Evolutionary conservation across 139 green algal genomes (phyloP), one percentile per base, ranked within the genome.

Genomic region (Coelastrella sp.): DNA sequence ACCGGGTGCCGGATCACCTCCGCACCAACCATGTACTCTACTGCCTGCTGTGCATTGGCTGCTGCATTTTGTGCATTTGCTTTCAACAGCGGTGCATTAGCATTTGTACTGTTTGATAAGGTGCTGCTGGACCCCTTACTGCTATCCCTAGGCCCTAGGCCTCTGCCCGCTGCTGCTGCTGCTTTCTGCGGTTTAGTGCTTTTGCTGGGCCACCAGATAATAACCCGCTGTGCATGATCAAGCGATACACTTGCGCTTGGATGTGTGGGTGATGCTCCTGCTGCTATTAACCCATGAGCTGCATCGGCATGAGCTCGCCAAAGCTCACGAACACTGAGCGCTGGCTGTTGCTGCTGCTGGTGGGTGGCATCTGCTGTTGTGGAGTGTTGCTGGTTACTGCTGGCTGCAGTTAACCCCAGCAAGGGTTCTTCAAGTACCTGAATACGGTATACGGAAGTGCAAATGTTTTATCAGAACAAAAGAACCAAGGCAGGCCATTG

Each of bases 1-100:
- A 95, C 92, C 0, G 92, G 92, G 81, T 95, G 92, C 7, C 92
- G 74, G 56, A 95, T 92, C 5, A 93, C 87, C 58, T 95, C 92
- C 0, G 90, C 91, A 14, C 91, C 90, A 4, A 95, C 91, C 4
- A 66, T 22, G 19, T 91, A 87, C 68, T 76, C 14, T 23, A 6
- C 68, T 76, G 32, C 32, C 0, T 47, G 32, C 32, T 47, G 32
- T 47, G 32, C 32, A 47, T 47, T 47, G 32, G 32, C 32, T 47
- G 32, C 32, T 47, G 32, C 32, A 47, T 0, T 47, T 47, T 47
- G 32, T 47, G 32, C 32, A 47, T 47, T 47, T 47, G 32, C 32
- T 47, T 0, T 47, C 32, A 47, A 47, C 32, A 47, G 32, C 32
- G 32, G 32, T 17, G 54, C 17, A 59, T 60, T 58, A 22, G 58